Conservation (phyloP, 208 protist species). For the Trypanosoma melophagium region DNA sequence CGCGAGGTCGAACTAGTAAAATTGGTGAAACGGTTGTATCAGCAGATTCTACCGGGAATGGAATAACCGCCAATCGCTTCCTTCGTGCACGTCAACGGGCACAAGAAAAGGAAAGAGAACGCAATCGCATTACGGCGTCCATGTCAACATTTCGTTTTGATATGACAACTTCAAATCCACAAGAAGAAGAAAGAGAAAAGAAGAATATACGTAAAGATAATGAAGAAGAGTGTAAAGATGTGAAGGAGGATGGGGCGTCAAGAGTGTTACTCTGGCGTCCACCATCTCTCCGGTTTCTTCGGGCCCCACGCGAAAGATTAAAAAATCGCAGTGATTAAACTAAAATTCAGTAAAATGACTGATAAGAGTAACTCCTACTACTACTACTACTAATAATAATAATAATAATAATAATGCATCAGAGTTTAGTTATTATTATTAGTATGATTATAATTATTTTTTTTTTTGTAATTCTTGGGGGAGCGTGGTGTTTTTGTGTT, state of each 20-base stretch:
- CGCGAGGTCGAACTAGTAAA: not conserved
- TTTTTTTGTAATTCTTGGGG: not conserved
- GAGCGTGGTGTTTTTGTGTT: not conserved
- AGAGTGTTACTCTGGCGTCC: conserved; percentile 33
- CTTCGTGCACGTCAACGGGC: not conserved
- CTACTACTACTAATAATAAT: no score
- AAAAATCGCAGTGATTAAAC: not conserved
- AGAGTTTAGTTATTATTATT: not conserved
- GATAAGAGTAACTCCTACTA: no score
- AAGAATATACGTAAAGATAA: not conserved
- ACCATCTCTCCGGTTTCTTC: conserved; percentile 35
- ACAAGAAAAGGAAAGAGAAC: not conserved
- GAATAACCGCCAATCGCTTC: not conserved
- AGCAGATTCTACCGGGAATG: not conserved
- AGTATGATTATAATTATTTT: not conserved
- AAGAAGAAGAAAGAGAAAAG: not conserved
- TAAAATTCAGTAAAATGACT: not conserved
- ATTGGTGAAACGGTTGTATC: not conserved
- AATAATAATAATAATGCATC: not conserved
- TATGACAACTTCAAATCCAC: not conserved
- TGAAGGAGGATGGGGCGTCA: not conserved
- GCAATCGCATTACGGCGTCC: not conserved
- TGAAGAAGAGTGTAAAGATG: not conserved
- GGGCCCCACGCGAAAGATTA: not conserved
- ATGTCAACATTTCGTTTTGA: conserved; percentile 4